Conservation (phyloP, 768 basidiomycete species). For the Suillus tomentosus region DNA sequence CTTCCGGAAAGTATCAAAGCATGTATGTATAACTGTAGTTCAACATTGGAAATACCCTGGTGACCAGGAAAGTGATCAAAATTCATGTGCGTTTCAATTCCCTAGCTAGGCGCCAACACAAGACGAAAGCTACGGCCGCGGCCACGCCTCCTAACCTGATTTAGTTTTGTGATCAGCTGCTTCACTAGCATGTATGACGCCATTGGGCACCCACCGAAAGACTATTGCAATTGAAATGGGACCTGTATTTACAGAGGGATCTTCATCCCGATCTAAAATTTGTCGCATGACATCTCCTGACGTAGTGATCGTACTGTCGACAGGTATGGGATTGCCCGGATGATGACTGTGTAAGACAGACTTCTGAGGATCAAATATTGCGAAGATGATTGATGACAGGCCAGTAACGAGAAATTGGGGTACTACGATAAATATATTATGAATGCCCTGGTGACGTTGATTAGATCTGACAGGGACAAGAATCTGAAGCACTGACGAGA, state of each 20-base stretch:
- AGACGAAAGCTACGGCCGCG: constrained; percentile 53
- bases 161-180: constrained; percentile 6
- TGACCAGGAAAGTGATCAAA: not conserved
- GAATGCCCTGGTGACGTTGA: constrained; percentile 68
- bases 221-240: constrained; percentile 80
- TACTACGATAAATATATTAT: constrained; percentile 91
- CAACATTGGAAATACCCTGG: not conserved
- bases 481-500: constrained; percentile 50
- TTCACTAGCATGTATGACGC: constrained; percentile 7
- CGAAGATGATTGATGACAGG: constrained; percentile 83
- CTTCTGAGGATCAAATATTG: constrained; percentile 72
- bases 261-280: constrained; percentile 19
- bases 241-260: constrained; percentile 17
- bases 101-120: constrained; percentile 56
- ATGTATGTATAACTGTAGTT: not conserved
- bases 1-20: not conserved
- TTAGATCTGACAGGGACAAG: constrained; percentile 5
- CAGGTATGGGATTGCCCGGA: constrained; percentile 17
- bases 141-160: constrained; percentile 59
- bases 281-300: constrained; percentile 13
- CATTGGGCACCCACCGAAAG: constrained; percentile 60
- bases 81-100: constrained; percentile 46
- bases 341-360: constrained; percentile 41
- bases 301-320: constrained; percentile 14
- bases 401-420: constrained; percentile 94